These are phyloP conservation scores for Rhodotorula sp. DNA, from an alignment of 1,284 basidiomycete genomes.

Conservation along the genomic window DNA sequence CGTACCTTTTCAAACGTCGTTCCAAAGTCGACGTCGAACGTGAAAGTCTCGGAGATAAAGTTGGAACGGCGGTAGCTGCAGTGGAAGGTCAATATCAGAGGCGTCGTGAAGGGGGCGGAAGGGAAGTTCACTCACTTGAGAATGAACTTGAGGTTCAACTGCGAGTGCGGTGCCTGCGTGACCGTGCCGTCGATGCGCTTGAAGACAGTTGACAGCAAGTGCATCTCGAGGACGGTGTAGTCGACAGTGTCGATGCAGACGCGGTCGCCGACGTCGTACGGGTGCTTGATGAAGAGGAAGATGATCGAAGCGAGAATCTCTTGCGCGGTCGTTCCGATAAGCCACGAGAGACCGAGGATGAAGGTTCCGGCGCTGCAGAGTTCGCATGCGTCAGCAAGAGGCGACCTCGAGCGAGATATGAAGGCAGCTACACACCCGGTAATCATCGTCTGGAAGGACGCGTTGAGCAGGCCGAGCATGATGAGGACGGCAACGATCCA, in stretches of 20 bases:
- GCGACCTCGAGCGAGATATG: background rate
- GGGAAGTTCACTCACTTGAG: constrained; percentile 47
- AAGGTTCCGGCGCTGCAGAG: constrained; percentile 43
- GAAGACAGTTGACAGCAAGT: constrained; percentile 69
- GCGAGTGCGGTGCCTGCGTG: constrained; percentile 67
- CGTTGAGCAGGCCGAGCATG: constrained; percentile 45
- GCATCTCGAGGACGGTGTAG: constrained; percentile 77
- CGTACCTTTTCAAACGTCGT: constrained; percentile 66
- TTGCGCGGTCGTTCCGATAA: constrained; percentile 57
- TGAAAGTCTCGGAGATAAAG: constrained; percentile 62
- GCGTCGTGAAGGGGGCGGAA: constrained; percentile 22
- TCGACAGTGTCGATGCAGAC: constrained; percentile 56
- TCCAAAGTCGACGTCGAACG: constrained; percentile 74
- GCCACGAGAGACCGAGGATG: constrained; percentile 46
- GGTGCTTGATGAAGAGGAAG: constrained; percentile 65
- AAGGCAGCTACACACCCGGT: constrained; percentile 17
- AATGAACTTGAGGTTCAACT: constrained; percentile 66
- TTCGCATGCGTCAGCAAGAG: background rate
- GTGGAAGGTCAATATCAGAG: constrained; percentile 38
- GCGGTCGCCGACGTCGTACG: constrained; percentile 82
- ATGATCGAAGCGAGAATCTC: constrained; percentile 49
- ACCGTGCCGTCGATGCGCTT: constrained; percentile 53
- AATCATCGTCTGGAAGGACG: constrained; percentile 44
- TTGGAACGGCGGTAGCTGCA: constrained; percentile 54
- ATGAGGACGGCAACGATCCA: constrained; percentile 45